Conservation (phyloP, 805 yeast genomes). For the Wickerhamiella vanderwaltii region DNA sequence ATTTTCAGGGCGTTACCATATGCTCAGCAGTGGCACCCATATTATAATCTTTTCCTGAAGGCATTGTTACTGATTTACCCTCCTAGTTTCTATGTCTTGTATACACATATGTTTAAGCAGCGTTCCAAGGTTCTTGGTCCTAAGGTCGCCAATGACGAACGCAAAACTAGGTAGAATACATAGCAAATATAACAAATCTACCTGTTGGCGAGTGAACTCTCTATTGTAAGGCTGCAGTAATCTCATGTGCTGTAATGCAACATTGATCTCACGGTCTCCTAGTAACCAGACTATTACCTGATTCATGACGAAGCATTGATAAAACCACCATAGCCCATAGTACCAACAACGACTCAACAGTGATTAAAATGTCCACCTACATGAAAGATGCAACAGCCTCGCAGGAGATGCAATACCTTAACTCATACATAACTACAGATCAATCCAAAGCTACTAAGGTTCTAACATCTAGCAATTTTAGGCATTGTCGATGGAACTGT, state of each 20-base stretch:
- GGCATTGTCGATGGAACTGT: not conserved
- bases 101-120: slow-evolving; percentile 79
- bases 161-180: not conserved
- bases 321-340: too few species aligned
- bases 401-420: too few species aligned
- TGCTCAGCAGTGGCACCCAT: slow-evolving; percentile 37
- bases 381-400: too few species aligned
- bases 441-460: too few species aligned
- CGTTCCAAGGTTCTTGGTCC: slow-evolving; percentile 58
- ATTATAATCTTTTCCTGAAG: slow-evolving; percentile 45
- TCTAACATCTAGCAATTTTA: not conserved
- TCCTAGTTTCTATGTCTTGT: slow-evolving; percentile 80
- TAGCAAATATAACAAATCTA: not conserved
- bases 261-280: not conserved
- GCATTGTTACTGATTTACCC: slow-evolving; percentile 52
- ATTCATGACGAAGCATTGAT: too few species aligned
- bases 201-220: not conserved
- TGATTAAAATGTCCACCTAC: too few species aligned
- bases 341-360: too few species aligned
- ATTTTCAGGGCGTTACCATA: slow-evolving; percentile 57
- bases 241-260: not conserved
- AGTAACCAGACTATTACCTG: not conserved
- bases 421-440: too few species aligned
- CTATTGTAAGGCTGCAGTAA: not conserved
- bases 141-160: slow-evolving; percentile 3